Conservation (phyloP, 805 yeast genomes). For the Komagataella kurtzmanii region DNA sequence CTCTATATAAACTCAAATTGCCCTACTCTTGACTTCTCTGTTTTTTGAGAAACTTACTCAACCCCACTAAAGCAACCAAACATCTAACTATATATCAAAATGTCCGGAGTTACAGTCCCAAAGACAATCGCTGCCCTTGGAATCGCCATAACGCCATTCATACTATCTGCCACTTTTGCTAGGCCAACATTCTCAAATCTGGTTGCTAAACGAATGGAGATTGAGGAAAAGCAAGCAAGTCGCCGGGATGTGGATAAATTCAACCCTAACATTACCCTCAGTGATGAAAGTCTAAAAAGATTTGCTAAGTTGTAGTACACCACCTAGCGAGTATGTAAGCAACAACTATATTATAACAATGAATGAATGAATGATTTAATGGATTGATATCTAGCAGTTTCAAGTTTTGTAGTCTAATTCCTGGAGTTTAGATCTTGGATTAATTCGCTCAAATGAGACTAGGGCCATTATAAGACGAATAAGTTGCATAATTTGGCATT, state of each 20-base stretch:
- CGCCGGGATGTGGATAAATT: constrained; percentile 13
- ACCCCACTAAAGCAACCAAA: not conserved
- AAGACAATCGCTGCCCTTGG: not conserved
- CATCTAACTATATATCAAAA: not conserved
- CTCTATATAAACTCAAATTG: not conserved
- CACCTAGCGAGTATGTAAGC: not conserved
- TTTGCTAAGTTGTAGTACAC: not conserved
- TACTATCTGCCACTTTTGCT: constrained; percentile 4
- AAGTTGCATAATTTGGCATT: constrained; percentile 1
- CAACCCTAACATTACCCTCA: constrained; percentile 12
- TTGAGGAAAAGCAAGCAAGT: constrained; percentile 16
- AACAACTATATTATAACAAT: not conserved
- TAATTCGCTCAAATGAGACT: not conserved
- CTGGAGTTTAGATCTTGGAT: not conserved
- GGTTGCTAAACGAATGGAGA: constrained; percentile 17
- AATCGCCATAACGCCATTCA: not conserved
- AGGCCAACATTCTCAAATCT: constrained; percentile 23
- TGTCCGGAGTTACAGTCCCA: not conserved
- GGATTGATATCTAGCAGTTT: not conserved
- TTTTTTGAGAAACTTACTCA: too few relatives aligned
- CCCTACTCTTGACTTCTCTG: not conserved
- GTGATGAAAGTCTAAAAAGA: not conserved
- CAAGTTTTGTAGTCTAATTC: not conserved
- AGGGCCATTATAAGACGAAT: not conserved
- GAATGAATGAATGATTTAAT: not conserved